phyloP scores from a whole-genome alignment of 371 early-diverging fungal genomes.

The Mortierella polycephala region DNA sequence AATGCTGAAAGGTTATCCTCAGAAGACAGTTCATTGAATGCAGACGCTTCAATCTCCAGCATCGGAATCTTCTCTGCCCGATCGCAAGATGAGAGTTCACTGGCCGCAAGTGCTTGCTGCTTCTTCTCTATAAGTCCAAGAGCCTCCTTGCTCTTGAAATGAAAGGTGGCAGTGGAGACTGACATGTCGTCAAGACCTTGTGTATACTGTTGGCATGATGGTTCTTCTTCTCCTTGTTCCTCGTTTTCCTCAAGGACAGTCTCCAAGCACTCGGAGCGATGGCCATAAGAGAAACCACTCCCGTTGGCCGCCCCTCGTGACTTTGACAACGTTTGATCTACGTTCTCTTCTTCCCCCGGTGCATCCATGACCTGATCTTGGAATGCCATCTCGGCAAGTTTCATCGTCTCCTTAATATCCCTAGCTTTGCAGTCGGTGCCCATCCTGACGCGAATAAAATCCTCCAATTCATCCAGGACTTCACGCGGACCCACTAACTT shows the following conservation, averaged over 20 bases:
- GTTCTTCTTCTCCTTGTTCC: neutral
- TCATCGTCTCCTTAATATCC: conserved; percentile 25
- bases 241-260: conserved; percentile 7
- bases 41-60: conserved; percentile 6
- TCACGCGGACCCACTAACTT: conserved; percentile 34
- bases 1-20: too few species aligned
- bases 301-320: neutral
- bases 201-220: neutral
- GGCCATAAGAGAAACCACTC: too few species aligned
- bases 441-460: conserved; percentile 37
- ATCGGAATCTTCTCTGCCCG: too few species aligned
- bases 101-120: conserved; percentile 3
- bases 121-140: conserved; percentile 20
- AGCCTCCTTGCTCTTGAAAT: conserved; percentile 18
- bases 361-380: conserved; percentile 20
- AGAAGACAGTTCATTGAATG: neutral
- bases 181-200: neutral
- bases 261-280: too few species aligned
- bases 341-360: conserved; percentile 7
- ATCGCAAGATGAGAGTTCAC: neutral
- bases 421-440: conserved; percentile 33
- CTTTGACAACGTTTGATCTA: neutral
- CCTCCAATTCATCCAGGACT: conserved; percentile 38
- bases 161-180: conserved; percentile 26
- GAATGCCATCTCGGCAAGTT: conserved; percentile 35